A percentile compares a stretch with the other conserved stretches of the same genome.
phyloP scores from a whole-genome alignment of 2,329 filamentous ascomycete genomes.

The Lachnellula occidentalis region DNA sequence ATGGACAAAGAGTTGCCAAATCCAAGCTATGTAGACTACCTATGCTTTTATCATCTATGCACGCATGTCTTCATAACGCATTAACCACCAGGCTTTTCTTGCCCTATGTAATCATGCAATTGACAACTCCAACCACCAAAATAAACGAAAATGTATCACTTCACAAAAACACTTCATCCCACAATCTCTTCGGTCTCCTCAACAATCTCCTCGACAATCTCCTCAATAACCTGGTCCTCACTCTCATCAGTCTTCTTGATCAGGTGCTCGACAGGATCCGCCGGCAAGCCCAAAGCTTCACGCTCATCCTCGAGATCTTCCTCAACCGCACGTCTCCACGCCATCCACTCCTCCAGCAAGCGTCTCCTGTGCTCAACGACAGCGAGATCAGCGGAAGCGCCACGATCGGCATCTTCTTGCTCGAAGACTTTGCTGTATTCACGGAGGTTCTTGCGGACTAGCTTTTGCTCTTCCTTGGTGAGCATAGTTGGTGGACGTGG shows the following conservation, averaged over 20 bases:
- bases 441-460: slow-evolving; percentile 94
- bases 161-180: slow-evolving; percentile 7
- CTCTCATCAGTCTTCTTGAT: slow-evolving; percentile 56
- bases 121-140: not conserved
- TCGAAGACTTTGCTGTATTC: slow-evolving; percentile 96
- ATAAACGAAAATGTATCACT: not conserved
- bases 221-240: slow-evolving; percentile 78
- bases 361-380: slow-evolving; percentile 83
- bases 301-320: slow-evolving; percentile 69
- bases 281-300: slow-evolving; percentile 58
- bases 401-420: slow-evolving; percentile 88
- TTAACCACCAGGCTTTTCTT: not conserved
- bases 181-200: slow-evolving; percentile 78
- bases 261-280: slow-evolving; percentile 57
- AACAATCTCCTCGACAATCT: slow-evolving; percentile 75
- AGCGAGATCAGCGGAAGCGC: slow-evolving; percentile 87
- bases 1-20: too few relatives aligned
- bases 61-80: too few relatives aligned
- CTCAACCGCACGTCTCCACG: slow-evolving; percentile 72
- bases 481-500: slow-evolving; percentile 88
- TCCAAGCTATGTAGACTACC: too few relatives aligned
- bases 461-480: slow-evolving; percentile 94
- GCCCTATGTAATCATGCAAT: not conserved
- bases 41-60: too few relatives aligned
- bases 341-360: slow-evolving; percentile 81